Evolutionary conservation across 2,329 filamentous ascomycete genomes (phyloP).

Genomic region (Aureobasidium lini): DNA sequence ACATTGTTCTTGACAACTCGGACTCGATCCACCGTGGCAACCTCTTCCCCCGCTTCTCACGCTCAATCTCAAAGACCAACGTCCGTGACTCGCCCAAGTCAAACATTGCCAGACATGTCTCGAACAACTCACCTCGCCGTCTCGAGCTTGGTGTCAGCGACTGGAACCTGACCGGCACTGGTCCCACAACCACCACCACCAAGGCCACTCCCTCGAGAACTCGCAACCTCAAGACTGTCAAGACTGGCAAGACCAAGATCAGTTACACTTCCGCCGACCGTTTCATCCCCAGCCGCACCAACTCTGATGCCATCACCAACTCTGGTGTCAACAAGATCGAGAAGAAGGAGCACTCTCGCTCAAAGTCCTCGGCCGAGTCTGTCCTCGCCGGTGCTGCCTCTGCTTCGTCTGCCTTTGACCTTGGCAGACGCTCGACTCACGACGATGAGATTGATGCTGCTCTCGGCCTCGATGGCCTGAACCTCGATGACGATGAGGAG

Average conservation of each 20-base stretch:
- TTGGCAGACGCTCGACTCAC: slow-evolving; percentile 52
- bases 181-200: slow-evolving; percentile 41
- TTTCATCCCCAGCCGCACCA: slow-evolving; percentile 89
- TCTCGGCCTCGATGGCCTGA: slow-evolving; percentile 68
- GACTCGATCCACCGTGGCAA: slow-evolving; percentile 71
- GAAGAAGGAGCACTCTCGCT: slow-evolving; percentile 58
- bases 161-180: slow-evolving; percentile 82
- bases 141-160: slow-evolving; percentile 90
- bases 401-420: slow-evolving; percentile 48
- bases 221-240: slow-evolving; percentile 31
- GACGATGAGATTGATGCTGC: slow-evolving; percentile 59
- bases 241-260: slow-evolving; percentile 60
- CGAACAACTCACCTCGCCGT: slow-evolving; percentile 64
- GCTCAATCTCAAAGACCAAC: slow-evolving; percentile 56
- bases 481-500: slow-evolving; percentile 63
- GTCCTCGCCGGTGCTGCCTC: slow-evolving; percentile 66
- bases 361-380: slow-evolving; percentile 65
- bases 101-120: slow-evolving; percentile 60
- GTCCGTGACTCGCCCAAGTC: slow-evolving; percentile 91
- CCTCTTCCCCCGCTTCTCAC: slow-evolving; percentile 70
- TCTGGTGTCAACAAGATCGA: slow-evolving; percentile 79
- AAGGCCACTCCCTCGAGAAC: slow-evolving; percentile 39
- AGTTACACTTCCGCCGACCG: slow-evolving; percentile 59
- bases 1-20: slow-evolving; percentile 41
- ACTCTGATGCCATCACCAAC: slow-evolving; percentile 81